Evolutionary conservation across 176 grass and related monocot species (phyloP), one percentile per base, ranked within the genome.

Genomic region (Avena sativa): DNA sequence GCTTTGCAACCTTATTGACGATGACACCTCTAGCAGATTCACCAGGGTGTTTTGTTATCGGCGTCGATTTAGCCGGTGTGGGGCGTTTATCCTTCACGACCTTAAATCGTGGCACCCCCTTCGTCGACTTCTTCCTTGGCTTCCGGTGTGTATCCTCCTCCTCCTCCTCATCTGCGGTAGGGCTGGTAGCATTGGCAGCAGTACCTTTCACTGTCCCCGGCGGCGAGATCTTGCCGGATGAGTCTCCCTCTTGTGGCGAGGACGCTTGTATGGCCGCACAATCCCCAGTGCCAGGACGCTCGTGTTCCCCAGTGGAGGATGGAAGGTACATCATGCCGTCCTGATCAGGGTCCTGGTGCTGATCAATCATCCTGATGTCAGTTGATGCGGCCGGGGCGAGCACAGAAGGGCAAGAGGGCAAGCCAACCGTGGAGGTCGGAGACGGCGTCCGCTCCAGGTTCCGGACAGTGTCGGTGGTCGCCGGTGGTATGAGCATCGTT

Each of bases 121-220:
- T 90, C 2, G 83, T 90, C 4, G 88, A 90, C 79, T 66, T 86
- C 83, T 86, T 89, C 57, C 61, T 21, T 30, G 69, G 8, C 30
- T 43, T 71, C 62, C 47, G 7, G 55, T 55, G 79, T 9, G 43
- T 52, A 69, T 20, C 4, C 62, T 78, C 90, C 70, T 88, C 82
- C 50, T 72, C 40, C 6, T 43, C 40, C 6, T 6, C 6, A 43
- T 43, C 40, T 43, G 40, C 40, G 40, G 40, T 43, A 43, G 6
- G 40, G 40, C 40, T 43, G 40, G 40, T 43, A 43, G 40, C 40
- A 43, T 43, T 43, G 40, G 0, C 40, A 43, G 40, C 40, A 43
- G 40, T 43, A 43, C 40, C 40, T 43, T 43, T 43, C 40, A 43
- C 40, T 8, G 40, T 43, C 5, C 40, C 40, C 40, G 65, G 46